Base-by-base conservation (phyloP, 2,329 filamentous ascomycete genomes). In the Ceratocystis destructans region DNA sequence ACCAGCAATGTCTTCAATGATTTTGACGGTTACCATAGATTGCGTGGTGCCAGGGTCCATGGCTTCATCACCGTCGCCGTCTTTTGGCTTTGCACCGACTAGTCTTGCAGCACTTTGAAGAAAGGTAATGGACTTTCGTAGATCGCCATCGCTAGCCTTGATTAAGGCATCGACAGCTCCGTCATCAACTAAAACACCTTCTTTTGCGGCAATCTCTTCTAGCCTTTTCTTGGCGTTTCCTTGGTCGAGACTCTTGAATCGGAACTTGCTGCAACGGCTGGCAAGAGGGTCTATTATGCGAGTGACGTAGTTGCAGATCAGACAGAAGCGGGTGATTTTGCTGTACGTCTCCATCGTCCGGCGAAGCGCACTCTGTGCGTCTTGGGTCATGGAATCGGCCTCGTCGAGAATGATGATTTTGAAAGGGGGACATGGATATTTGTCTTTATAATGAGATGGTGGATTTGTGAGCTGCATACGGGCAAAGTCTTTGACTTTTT, bases 321-420 rank as follows among this genome's bases (percentile, higher is more conserved):
- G 80, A 74, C 94, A 97, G 76, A 99, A 99, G 15, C 94, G 83
- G 1, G 94, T 99, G 76, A 97, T 96, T 73, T 91, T 92, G 75
- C 85, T 89, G 76, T 97, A 97, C 59, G 91, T 96, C 78, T 99
- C 94, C 94, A 99, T 99, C 1, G 94, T 99, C 65, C 95, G 83
- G 70, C 94, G 83, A 67, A 99, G 80, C 4, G 95, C 94, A 68
- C 86, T 89, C 79, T 99, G 94, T 12, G 94, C 94, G 77, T 99
- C 95, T 76, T 97, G 93, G 48, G 94, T 99, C 93, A 99, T 97
- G 71, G 88, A 94, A 75, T 99, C 94, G 71, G 94, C 94, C 78
- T 99, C 94, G 76, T 99, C 94, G 68, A 99, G 85, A 69, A 99
- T 90, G 73, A 99, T 93, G 74, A 99, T 96, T 79, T 99, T 99